phyloP scores from a whole-genome alignment of 1,139 yeast genomes.

The Blastobotrys capitulatus region DNA sequence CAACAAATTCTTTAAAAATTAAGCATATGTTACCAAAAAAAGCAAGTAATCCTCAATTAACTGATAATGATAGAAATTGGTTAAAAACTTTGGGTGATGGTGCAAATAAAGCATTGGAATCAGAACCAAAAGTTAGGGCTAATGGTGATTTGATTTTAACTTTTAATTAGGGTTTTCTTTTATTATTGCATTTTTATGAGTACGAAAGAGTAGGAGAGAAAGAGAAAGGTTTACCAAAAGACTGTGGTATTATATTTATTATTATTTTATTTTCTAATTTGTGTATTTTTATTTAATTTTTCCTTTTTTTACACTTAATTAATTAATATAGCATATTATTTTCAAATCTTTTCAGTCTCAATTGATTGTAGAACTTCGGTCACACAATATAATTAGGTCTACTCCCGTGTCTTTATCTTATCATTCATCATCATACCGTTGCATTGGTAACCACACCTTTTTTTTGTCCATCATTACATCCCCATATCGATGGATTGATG shows the following conservation, averaged over 20 bases:
- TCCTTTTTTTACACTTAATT: neutral
- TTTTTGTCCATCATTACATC: no score
- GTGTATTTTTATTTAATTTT: neutral
- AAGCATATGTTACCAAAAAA: constrained; percentile 9
- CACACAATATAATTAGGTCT: no score
- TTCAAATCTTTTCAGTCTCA: no score
- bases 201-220: no score
- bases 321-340: no score
- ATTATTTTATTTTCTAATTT: neutral
- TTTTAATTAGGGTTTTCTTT: constrained; percentile 6
- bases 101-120: constrained; percentile 19
- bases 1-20: neutral
- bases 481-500: no score
- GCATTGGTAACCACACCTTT: no score
- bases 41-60: constrained; percentile 10
- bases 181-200: no score
- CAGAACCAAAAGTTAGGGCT: constrained; percentile 21
- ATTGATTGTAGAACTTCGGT: no score
- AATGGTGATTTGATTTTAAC: constrained; percentile 22
- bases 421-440: no score
- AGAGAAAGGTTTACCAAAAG: neutral
- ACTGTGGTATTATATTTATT: neutral
- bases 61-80: constrained; percentile 20
- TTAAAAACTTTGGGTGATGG: constrained; percentile 18
- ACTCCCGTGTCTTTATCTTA: no score